These are phyloP conservation scores for Monosporascus ibericus DNA, from an alignment of 2,329 filamentous ascomycete genomes.

Conservation along the genomic window DNA sequence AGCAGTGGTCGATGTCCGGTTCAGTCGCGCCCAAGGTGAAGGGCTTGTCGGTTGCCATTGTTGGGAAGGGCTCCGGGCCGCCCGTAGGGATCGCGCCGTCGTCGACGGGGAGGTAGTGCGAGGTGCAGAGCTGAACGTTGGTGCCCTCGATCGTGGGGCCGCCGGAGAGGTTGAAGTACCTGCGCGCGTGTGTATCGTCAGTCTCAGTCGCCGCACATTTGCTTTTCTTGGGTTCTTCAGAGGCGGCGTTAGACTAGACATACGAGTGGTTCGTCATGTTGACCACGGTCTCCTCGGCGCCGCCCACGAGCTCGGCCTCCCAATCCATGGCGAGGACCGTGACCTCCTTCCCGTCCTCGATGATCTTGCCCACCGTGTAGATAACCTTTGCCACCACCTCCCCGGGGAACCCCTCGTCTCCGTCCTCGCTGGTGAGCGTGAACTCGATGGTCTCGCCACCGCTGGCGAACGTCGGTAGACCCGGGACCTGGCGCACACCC, in stretches of 20 bases:
- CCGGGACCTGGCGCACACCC: constrained; percentile 42
- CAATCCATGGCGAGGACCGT: constrained; percentile 81
- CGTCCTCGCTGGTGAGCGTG: constrained; percentile 63
- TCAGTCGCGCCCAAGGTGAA: constrained; percentile 68
- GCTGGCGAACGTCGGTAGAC: constrained; percentile 41
- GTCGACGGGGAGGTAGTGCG: constrained; percentile 68
- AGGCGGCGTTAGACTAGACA: constrained; percentile 13
- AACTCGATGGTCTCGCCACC: constrained; percentile 64
- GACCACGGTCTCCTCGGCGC: constrained; percentile 81
- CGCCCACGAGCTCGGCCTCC: constrained; percentile 72
- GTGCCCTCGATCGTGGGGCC: constrained; percentile 48
- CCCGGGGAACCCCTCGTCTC: constrained; percentile 86
- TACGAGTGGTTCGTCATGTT: constrained; percentile 96
- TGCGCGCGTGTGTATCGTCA: constrained; percentile 15
- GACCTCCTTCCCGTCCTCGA: constrained; percentile 54
- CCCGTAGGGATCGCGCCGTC: constrained; percentile 67
- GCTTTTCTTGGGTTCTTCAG: neutral
- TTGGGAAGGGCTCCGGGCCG: constrained; percentile 57
- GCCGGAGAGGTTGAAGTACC: constrained; percentile 61
- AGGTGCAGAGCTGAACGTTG: constrained; percentile 59
- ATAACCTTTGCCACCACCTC: constrained; percentile 70
- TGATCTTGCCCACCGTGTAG: constrained; percentile 70
- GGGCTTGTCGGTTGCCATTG: constrained; percentile 56
- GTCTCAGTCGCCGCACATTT: neutral
- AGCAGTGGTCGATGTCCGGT: constrained; percentile 86